A percentile compares a stretch with the other conserved stretches of the same genome.
These are phyloP conservation scores for Hypoxylon sp. DNA, from an alignment of 2,329 filamentous ascomycete species.

Conservation along the genomic window DNA sequence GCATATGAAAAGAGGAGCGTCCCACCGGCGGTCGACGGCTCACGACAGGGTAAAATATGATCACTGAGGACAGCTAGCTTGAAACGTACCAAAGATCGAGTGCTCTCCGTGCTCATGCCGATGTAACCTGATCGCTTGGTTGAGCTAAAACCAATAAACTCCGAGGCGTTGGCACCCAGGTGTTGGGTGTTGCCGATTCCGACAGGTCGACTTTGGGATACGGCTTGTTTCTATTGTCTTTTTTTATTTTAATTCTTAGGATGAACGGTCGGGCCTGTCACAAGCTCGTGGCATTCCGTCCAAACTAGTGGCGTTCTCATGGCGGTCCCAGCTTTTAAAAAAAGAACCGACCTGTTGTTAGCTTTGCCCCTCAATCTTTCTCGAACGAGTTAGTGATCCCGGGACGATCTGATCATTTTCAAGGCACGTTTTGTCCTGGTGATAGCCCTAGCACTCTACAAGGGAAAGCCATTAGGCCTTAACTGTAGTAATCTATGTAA, in stretches of 20 bases:
- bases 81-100: conserved; percentile 54
- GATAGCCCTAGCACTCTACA: conserved; percentile 41
- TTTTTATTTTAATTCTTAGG: conserved; percentile 22
- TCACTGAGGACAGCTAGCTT: conserved; percentile 48
- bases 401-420: conserved; percentile 44
- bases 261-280: conserved; percentile 26
- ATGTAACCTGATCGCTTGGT: conserved; percentile 52
- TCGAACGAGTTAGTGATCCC: conserved; percentile 43
- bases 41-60: conserved; percentile 45
- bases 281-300: conserved; percentile 34
- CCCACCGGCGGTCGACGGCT: conserved; percentile 48
- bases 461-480: conserved; percentile 23
- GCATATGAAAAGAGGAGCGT: conserved; percentile 51
- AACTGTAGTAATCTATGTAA: conserved; percentile 42
- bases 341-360: conserved; percentile 28
- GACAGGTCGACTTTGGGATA: conserved; percentile 28
- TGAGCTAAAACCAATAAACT: conserved; percentile 45
- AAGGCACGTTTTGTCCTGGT: conserved; percentile 41
- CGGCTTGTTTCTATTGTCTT: conserved; percentile 22
- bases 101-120: conserved; percentile 46
- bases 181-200: conserved; percentile 38
- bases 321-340: conserved; percentile 32
- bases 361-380: conserved; percentile 44
- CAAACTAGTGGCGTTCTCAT: conserved; percentile 44
- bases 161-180: conserved; percentile 43